These are phyloP conservation scores for Eragrostis nindensis DNA, from an alignment of 176 grass and related monocot species.

Conservation along the genomic window DNA sequence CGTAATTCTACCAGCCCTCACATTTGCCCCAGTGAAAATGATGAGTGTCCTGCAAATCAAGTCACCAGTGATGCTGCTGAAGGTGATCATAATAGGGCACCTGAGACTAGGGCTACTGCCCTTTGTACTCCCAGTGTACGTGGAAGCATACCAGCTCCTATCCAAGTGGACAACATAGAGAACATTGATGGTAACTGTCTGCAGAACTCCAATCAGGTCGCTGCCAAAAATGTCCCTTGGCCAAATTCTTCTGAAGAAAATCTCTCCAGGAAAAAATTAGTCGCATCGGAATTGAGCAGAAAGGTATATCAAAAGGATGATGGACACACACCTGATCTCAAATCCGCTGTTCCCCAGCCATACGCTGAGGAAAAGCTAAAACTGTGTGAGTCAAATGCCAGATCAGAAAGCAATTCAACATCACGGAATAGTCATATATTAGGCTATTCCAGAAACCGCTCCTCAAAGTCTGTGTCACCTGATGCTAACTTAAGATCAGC, in stretches of 20 bases:
- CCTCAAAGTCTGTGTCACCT: slow-evolving; percentile 50
- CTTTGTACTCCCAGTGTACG: slow-evolving; percentile 25
- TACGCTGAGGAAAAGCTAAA: slow-evolving; percentile 27
- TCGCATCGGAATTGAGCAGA: slow-evolving; percentile 7
- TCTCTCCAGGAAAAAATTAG: slow-evolving; percentile 31
- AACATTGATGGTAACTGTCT: slow-evolving; percentile 19
- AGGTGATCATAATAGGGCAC: slow-evolving; percentile 15
- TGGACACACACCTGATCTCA: slow-evolving; percentile 29
- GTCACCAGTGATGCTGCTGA: slow-evolving; percentile 18
- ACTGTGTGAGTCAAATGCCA: slow-evolving; percentile 24
- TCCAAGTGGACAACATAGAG: slow-evolving; percentile 16
- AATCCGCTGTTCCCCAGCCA: slow-evolving; percentile 22
- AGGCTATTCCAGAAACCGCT: slow-evolving; percentile 56
- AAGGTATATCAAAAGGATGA: slow-evolving; percentile 35
- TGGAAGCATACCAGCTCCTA: slow-evolving; percentile 23
- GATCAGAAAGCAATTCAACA: slow-evolving; percentile 22
- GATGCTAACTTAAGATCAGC: slow-evolving; percentile 46
- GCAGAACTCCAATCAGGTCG: slow-evolving; percentile 28
- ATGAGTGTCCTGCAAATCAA: slow-evolving; percentile 38
- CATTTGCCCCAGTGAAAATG: slow-evolving; percentile 14
- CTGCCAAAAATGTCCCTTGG: slow-evolving; percentile 33
- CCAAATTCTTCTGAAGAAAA: slow-evolving; percentile 42
- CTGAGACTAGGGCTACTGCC: neutral
- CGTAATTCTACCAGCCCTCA: neutral
- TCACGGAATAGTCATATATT: slow-evolving; percentile 20